These are phyloP conservation scores for Colletotrichum destructivum DNA, from an alignment of 2,329 filamentous ascomycete species.

Conservation along the genomic window DNA sequence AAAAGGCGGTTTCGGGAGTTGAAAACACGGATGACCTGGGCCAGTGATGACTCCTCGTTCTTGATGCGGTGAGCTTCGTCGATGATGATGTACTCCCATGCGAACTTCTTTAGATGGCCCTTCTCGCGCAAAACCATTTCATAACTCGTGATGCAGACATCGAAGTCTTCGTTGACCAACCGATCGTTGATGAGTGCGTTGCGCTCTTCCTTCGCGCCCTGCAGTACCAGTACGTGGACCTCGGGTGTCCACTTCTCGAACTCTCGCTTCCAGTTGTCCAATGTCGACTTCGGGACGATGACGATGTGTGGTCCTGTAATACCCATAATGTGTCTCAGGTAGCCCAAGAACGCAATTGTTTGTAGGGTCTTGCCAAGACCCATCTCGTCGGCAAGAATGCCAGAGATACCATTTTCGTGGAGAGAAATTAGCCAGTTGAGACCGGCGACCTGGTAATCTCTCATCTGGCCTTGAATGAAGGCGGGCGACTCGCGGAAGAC, in stretches of 20 bases:
- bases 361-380: constrained; percentile 97
- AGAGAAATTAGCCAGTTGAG: constrained; percentile 98
- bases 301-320: constrained; percentile 94
- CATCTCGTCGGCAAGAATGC: constrained; percentile 98
- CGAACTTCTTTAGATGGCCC: constrained; percentile 94
- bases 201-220: constrained; percentile 95
- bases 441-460: constrained; percentile 96
- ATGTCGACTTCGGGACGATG: constrained; percentile 94
- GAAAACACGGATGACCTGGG: constrained; percentile 96
- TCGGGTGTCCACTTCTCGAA: constrained; percentile 96
- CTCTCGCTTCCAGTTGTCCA: constrained; percentile 98
- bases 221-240: constrained; percentile 92
- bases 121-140: constrained; percentile 99
- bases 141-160: constrained; percentile 98
- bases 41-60: constrained; percentile 97
- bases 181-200: constrained; percentile 90
- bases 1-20: constrained; percentile 94
- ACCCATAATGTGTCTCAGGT: constrained; percentile 90
- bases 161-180: constrained; percentile 94
- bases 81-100: constrained; percentile 99
- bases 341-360: constrained; percentile 96
- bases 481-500: constrained; percentile 94
- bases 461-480: constrained; percentile 92
- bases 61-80: constrained; percentile 99
- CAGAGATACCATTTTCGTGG: constrained; percentile 98